Conservation (phyloP, 1,284 basidiomycete species). For the Flammula alnicola region DNA sequence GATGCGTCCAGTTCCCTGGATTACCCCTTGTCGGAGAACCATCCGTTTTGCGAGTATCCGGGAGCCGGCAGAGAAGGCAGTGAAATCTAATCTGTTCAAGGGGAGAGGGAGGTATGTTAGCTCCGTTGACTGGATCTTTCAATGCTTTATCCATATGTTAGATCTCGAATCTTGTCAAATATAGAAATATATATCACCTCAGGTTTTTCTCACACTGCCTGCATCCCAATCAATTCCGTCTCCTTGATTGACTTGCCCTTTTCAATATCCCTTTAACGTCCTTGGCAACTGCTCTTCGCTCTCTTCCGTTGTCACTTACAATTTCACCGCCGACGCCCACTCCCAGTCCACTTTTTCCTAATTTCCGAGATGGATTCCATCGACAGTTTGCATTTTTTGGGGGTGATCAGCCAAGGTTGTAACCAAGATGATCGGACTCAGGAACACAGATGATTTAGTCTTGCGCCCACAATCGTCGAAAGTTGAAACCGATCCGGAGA, state of each 20-base stretch:
- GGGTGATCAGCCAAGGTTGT: conserved; percentile 7
- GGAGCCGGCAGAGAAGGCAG: conserved; percentile 14
- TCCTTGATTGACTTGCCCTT: too few relatives aligned
- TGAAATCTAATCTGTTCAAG: conserved; percentile 21
- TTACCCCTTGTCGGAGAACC: conserved; percentile 21
- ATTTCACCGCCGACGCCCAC: not conserved
- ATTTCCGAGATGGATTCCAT: not conserved
- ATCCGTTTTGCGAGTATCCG: conserved; percentile 17
- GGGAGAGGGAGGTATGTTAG: conserved; percentile 22
- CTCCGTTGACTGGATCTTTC: conserved; percentile 38
- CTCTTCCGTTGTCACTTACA: conserved; percentile 2
- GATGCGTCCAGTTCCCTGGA: too few relatives aligned
- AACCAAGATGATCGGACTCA: conserved; percentile 20
- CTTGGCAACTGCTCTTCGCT: conserved; percentile 5
- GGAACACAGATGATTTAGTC: conserved; percentile 20
- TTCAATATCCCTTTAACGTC: not conserved
- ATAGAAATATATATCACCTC: not conserved
- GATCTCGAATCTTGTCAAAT: not conserved
- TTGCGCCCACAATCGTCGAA: conserved; percentile 19
- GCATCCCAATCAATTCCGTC: conserved; percentile 21
- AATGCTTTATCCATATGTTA: conserved; percentile 10
- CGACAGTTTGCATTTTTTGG: conserved; percentile 9
- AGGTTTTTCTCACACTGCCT: conserved; percentile 8
- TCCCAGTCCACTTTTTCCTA: not conserved
- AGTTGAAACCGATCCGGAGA: conserved; percentile 13